These are phyloP conservation scores for Aspergillus niger DNA, from an alignment of 2,329 filamentous ascomycete species.

Conservation along the genomic window DNA sequence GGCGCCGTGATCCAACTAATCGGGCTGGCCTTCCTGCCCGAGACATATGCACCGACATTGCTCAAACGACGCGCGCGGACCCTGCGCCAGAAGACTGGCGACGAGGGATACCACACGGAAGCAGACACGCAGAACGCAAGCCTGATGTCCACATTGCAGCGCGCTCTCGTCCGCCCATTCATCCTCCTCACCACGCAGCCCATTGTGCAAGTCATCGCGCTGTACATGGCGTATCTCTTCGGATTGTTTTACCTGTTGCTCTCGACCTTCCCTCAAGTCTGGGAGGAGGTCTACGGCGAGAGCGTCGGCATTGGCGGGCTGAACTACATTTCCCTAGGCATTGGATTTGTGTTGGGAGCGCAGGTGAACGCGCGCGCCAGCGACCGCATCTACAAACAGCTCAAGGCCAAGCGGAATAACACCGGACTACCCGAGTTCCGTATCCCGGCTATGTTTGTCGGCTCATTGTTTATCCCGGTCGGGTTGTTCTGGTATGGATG, in stretches of 20 bases:
- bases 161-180: conserved; percentile 57
- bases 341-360: conserved; percentile 61
- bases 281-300: conserved; percentile 57
- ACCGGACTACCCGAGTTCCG: conserved; percentile 59
- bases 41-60: conserved; percentile 67
- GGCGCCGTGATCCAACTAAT: conserved; percentile 61
- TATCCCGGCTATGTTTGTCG: conserved; percentile 58
- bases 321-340: conserved; percentile 63
- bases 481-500: conserved; percentile 62
- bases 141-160: background rate
- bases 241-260: conserved; percentile 44
- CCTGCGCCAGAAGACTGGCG: conserved; percentile 42
- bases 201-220: conserved; percentile 58
- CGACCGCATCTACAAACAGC: conserved; percentile 50
- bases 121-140: conserved; percentile 4
- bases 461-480: conserved; percentile 53
- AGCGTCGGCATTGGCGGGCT: conserved; percentile 59
- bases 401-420: conserved; percentile 47
- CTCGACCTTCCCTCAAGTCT: conserved; percentile 56
- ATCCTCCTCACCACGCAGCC: conserved; percentile 59
- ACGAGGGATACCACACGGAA: conserved; percentile 38
- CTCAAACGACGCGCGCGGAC: conserved; percentile 54
- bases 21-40: conserved; percentile 63
- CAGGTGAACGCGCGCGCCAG: conserved; percentile 51
- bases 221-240: conserved; percentile 61